Evolutionary conservation across 306 rosid species (phyloP).

Genomic region (Vigna radiata): DNA sequence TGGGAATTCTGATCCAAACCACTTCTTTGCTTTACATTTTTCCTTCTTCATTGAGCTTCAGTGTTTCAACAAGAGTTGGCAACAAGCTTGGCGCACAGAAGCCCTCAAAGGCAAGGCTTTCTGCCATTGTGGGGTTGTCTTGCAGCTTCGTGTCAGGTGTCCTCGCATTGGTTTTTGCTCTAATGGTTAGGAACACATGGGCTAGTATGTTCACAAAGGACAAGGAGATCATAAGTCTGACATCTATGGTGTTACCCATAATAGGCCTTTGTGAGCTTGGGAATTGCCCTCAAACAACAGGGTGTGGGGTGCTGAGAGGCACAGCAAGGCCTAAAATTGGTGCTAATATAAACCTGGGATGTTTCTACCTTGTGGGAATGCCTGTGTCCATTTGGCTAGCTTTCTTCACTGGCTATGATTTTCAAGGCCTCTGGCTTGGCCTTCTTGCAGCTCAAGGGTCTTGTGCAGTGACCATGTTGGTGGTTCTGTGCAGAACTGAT

Average conservation of each 20-base stretch:
- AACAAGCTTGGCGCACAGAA: conserved; percentile 80
- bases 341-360: conserved; percentile 80
- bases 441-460: conserved; percentile 89
- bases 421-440: conserved; percentile 86
- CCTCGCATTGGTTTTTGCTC: conserved; percentile 65
- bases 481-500: conserved; percentile 69
- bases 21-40: conserved; percentile 85
- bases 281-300: conserved; percentile 94
- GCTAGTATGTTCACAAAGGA: conserved; percentile 81
- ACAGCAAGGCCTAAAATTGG: conserved; percentile 91
- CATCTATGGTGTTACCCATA: conserved; percentile 81
- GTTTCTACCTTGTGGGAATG: conserved; percentile 91
- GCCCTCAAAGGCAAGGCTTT: conserved; percentile 67
- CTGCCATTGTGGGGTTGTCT: conserved; percentile 77
- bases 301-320: conserved; percentile 92
- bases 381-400: conserved; percentile 76
- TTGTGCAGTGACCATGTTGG: conserved; percentile 85
- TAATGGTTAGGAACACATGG: conserved; percentile 74
- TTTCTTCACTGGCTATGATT: conserved; percentile 72
- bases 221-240: conserved; percentile 62
- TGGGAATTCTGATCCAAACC: conserved; percentile 91
- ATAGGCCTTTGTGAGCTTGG: conserved; percentile 94
- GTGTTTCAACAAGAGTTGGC: conserved; percentile 90
- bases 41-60: conserved; percentile 83
- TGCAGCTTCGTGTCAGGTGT: conserved; percentile 72